These are phyloP conservation scores for Fusarium praegraminearum DNA, from an alignment of 2,329 filamentous ascomycete species.

Conservation along the genomic window DNA sequence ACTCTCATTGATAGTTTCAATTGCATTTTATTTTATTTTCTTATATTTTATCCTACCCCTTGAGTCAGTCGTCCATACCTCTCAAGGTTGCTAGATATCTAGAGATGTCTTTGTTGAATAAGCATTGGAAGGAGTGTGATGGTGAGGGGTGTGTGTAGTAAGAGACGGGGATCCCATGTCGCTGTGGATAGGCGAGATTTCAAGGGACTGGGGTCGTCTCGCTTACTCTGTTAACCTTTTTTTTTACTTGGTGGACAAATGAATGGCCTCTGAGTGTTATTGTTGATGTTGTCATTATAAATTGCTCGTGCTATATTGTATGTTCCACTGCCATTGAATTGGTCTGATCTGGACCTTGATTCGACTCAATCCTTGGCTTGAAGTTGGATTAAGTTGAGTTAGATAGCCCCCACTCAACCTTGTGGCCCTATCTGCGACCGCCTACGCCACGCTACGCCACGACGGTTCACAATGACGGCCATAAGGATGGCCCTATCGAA, in stretches of 20 bases:
- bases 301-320: neutral
- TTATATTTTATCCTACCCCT: slow-evolving; percentile 16
- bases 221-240: slow-evolving; percentile 9
- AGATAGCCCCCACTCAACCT: slow-evolving; percentile 37
- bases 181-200: slow-evolving; percentile 25
- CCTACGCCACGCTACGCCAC: slow-evolving; percentile 37
- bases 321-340: neutral
- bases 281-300: neutral
- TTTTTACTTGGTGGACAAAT: slow-evolving; percentile 15
- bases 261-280: neutral
- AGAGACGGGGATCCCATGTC: slow-evolving; percentile 30
- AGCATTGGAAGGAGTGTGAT: slow-evolving; percentile 25
- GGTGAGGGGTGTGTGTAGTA: slow-evolving; percentile 15
- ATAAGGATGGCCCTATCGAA: slow-evolving; percentile 30
- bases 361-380: slow-evolving; percentile 21
- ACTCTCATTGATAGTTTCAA: slow-evolving; percentile 31
- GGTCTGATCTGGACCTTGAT: neutral
- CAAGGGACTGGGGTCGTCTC: slow-evolving; percentile 17
- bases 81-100: neutral
- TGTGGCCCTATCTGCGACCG: slow-evolving; percentile 47
- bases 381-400: slow-evolving; percentile 38
- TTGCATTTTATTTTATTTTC: slow-evolving; percentile 20
- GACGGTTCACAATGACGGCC: slow-evolving; percentile 29
- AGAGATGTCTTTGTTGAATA: slow-evolving; percentile 21
- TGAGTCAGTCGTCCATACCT: slow-evolving; percentile 4